Evolutionary conservation across 1,139 yeast genomes (phyloP), one percentile per base, ranked within the genome.

Genomic region (Geotrichum klebahnii): DNA sequence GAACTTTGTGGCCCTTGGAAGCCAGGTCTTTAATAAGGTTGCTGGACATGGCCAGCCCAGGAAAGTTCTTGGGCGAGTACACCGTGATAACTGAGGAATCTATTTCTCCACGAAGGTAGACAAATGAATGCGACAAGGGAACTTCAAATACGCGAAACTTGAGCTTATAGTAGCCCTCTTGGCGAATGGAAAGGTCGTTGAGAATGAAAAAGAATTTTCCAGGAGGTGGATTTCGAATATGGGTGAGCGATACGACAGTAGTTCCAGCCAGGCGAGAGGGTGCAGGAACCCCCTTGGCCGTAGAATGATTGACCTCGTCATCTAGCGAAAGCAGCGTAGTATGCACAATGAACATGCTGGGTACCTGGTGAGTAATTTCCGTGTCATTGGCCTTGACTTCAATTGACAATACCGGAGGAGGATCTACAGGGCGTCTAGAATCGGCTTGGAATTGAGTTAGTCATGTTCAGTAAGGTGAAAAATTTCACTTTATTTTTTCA

Each of bases 31-130:
- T 61, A 36, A 66, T 67, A 44, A 66, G 54, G 35, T 65, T 67
- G 29, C 66, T 61, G 23, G 65, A 59, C 12, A 64, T 66, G 43
- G 60, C 68, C 44, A 67, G 59, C 2, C 71, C 71, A 14, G 70
- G 71, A 53, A 67, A 67, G 41, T 63, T 61, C 51, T 68, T 68
- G 23, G 70, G 70, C 2, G 68, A 61, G 57, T 64, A 67, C 16
- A 67, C 71, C 4, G 64, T 61, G 42, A 67, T 57, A 29, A 60
- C 55, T 34, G 60, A 55, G 6, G 67, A 60, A 43, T 55, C 48
- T 14, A 56, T 54, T 43, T 59, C 61, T 5, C 63, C 64, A 5
- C 68, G 57, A 48, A 53, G 63, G 46, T 38, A 54, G 50, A 60
- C 52, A 14, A 32, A 31, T 12, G 57, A 55, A 10, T 55, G 53